These are phyloP conservation scores for Pyrenophora tritici-repentis DNA, from an alignment of 2,329 filamentous ascomycete genomes.

Conservation along the genomic window DNA sequence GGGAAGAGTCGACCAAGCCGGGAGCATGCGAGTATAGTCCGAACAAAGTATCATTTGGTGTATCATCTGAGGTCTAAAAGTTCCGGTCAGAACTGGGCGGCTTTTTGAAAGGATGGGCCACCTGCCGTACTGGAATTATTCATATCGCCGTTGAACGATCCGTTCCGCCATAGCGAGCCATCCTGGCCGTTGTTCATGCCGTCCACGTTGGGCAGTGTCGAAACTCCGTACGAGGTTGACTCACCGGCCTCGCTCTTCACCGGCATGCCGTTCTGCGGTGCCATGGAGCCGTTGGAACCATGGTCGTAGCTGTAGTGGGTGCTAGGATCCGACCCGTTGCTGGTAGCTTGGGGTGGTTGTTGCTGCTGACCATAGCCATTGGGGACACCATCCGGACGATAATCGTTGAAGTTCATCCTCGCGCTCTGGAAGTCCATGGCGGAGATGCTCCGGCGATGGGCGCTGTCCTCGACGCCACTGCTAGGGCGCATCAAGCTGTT, in stretches of 20 bases:
- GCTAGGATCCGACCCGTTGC: slow-evolving; percentile 25
- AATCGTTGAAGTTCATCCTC: slow-evolving; percentile 46
- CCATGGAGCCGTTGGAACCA: slow-evolving; percentile 38
- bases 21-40: slow-evolving; percentile 54
- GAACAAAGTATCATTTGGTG: slow-evolving; percentile 55
- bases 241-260: slow-evolving; percentile 42
- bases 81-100: slow-evolving; percentile 50
- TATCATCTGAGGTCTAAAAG: slow-evolving; percentile 51
- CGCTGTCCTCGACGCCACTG: slow-evolving; percentile 42
- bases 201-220: slow-evolving; percentile 44
- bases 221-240: slow-evolving; percentile 38
- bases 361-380: slow-evolving; percentile 32
- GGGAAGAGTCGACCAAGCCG: slow-evolving; percentile 49
- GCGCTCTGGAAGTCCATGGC: slow-evolving; percentile 41
- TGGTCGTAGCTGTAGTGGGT: slow-evolving; percentile 44
- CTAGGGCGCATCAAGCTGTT: slow-evolving; percentile 55
- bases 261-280: slow-evolving; percentile 40
- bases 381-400: slow-evolving; percentile 37
- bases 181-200: slow-evolving; percentile 45
- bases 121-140: slow-evolving; percentile 53
- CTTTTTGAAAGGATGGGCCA: slow-evolving; percentile 51
- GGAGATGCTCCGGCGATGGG: slow-evolving; percentile 43
- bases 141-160: slow-evolving; percentile 49
- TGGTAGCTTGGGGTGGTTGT: slow-evolving; percentile 5
- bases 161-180: slow-evolving; percentile 51